These are phyloP conservation scores for Earliella scabrosa DNA, from an alignment of 1,284 basidiomycete species.

Conservation along the genomic window DNA sequence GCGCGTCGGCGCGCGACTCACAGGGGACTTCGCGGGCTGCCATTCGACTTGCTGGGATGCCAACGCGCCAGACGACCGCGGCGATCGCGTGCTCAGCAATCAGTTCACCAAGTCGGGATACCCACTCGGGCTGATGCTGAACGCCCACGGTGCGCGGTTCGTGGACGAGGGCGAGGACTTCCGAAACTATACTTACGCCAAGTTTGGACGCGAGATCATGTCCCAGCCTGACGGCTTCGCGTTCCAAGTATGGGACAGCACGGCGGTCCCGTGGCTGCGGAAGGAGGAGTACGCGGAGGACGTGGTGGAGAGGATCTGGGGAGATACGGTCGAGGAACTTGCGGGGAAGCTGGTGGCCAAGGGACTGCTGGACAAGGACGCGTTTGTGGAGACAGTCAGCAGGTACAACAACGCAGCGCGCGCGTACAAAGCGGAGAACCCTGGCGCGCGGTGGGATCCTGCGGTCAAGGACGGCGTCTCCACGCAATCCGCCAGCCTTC, in stretches of 20 bases:
- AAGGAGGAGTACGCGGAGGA: slow-evolving; percentile 68
- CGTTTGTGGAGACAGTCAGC: slow-evolving; percentile 50
- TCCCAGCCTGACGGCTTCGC: slow-evolving; percentile 58
- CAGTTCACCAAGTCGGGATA: slow-evolving; percentile 76
- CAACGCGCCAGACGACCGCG: slow-evolving; percentile 53
- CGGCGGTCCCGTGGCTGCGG: slow-evolving; percentile 47
- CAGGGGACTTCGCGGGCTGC: slow-evolving; percentile 65
- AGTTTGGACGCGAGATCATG: slow-evolving; percentile 63
- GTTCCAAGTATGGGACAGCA: slow-evolving; percentile 66
- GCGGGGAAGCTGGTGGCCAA: slow-evolving; percentile 48
- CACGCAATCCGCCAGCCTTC: slow-evolving; percentile 43
- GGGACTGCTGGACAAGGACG: slow-evolving; percentile 48
- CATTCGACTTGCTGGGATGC: slow-evolving; percentile 77
- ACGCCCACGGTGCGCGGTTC: slow-evolving; percentile 57
- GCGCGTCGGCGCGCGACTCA: slow-evolving; percentile 54
- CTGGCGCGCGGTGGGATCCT: slow-evolving; percentile 54
- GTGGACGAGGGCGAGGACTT: slow-evolving; percentile 75
- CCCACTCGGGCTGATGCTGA: slow-evolving; percentile 71
- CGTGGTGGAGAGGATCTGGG: slow-evolving; percentile 58
- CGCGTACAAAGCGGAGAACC: slow-evolving; percentile 40
- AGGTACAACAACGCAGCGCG: slow-evolving; percentile 56
- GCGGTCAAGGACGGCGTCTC: slow-evolving; percentile 64
- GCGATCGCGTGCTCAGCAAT: slow-evolving; percentile 62
- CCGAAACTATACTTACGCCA: slow-evolving; percentile 73
- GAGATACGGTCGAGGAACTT: slow-evolving; percentile 52